Conservation (phyloP, 1,139 yeast species). For the Hyphopichia pseudoburtonii region DNA sequence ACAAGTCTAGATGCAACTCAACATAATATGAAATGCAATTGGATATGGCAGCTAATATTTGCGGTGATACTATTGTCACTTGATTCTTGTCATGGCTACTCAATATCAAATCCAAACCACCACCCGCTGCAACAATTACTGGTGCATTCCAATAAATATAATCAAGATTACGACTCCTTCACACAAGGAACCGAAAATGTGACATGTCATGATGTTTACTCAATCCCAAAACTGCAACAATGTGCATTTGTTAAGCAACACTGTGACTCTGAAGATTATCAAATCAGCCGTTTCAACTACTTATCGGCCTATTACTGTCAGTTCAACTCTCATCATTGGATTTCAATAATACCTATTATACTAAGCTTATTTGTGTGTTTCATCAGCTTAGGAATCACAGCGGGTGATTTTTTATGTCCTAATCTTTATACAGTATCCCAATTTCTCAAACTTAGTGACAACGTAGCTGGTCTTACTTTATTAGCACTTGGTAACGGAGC, state of each 20-base stretch:
- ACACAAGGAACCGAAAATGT: too few relatives aligned
- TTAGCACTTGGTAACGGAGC: conserved; percentile 91
- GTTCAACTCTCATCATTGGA: conserved; percentile 7
- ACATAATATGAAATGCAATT: not conserved
- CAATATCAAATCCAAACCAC: not conserved
- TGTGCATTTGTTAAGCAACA: conserved; percentile 42
- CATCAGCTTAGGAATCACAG: conserved; percentile 66
- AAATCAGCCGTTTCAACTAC: conserved; percentile 44
- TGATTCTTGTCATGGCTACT: not conserved
- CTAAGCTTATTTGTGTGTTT: conserved; percentile 44
- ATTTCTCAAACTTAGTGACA: conserved; percentile 64
- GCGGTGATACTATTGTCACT: not conserved
- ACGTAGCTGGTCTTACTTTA: conserved; percentile 82
- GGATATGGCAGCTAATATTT: not conserved
- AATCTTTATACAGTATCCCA: conserved; percentile 65
- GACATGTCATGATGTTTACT: conserved; percentile 26
- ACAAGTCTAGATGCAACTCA: not conserved
- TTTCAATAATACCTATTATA: conserved; percentile 17
- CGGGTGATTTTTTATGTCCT: conserved; percentile 76
- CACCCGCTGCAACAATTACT: too few relatives aligned
- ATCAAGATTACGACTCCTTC: too few relatives aligned
- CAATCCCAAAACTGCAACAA: conserved; percentile 30
- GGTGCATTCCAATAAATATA: too few relatives aligned
- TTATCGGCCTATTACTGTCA: conserved; percentile 41
- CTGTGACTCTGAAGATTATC: conserved; percentile 33